Evolutionary conservation across 352 stramenopile genomes (phyloP), one percentile per base, ranked within the genome.

Genomic region (Globisporangium paroecandrum): DNA sequence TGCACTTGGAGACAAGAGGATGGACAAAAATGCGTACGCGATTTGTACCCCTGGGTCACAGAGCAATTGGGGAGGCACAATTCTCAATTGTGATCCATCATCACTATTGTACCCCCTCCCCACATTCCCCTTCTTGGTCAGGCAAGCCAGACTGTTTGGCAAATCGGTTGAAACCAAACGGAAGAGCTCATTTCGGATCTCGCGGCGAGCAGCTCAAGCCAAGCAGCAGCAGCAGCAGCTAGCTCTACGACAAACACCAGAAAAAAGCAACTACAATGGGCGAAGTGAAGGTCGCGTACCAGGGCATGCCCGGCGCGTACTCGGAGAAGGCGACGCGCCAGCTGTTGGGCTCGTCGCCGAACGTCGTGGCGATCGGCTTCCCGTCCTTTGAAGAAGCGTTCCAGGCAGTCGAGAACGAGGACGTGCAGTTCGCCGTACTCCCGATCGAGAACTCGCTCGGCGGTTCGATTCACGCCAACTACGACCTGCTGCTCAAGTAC

Each of bases 231-330:
- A 18, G 7, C 24, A 29, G 34, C n/a, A 18, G n/a, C 57, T 7
- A 22, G 25, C 12, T 36, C 29, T 13, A 15, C 20, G 3, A 15
- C 24, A 12, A n/a, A 4, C 36, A 46, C 22, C 8, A 36, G 27
- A 53, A 32, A 29, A 32, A 32, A n/a, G 15, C 18, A 38, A 64
- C 41, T 22, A 79, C 79, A 56, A 74, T 69, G 34, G 69, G 65
- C 54, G 80, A 83, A 65, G 84, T 98, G 62, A 93, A 94, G 81
- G 84, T 99, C 32, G 89, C 93, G 66, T 99, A 98, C 78, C 96
- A 99, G 81, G 97, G 97, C 58, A 95, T 98, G 76, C 89, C 96
- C 29, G 97, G 97, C 29, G 97, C 96, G 1, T 99, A 99, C 83
- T 98, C 94, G 22, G 96, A 99, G 87, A 98, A 99, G 76, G 94